Evolutionary conservation across 1,284 basidiomycete species (phyloP), one percentile per base, ranked within the genome.

Genomic region (Melampsora medusae): DNA sequence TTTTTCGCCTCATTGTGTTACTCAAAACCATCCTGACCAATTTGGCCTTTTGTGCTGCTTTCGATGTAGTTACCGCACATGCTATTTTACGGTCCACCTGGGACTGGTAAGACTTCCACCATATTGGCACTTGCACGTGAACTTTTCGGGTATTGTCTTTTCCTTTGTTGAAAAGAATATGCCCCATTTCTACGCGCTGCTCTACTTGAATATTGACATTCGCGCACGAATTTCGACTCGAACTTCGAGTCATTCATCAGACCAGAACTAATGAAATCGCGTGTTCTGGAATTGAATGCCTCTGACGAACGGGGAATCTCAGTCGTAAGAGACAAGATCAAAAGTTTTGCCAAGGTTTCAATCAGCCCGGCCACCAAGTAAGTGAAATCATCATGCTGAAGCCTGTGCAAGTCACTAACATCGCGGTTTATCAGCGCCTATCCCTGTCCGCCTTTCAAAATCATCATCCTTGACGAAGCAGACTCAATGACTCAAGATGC

Each of bases 401-500:
- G 9, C 33, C 25, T 35, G 31, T n/a, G 35, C 17, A 33, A 19
- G 7, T 64, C 9, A 28, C 38, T 33, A 33, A 33, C 16, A 33
- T 64, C 9, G 14, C 19, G 48, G 16, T 38, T 16, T n/a, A 16
- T 60, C 31, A 75, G 72, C 61, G 72, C 64, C 70, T 98, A 97
- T 82, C 95, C 96, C 33, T 97, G 92, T 81, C 97, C 97, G 42
- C 96, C 97, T 0, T 99, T 93, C 86, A 99, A 99, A 84, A 97
- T 99, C 80, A 91, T 99, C 82, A 98, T 99, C 78, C 88, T 99
- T 22, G 97, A 99, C 81, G 97, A 99, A 85, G 97, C 97, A 50
- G 97, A 99, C 83, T 96, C 93, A 16, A 99, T 99, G 96, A 99
- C 96, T 7, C 97, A 99, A 84, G 96, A 99, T 82, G 96, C 96